Conservation (phyloP, 1,284 basidiomycete genomes). For the Rhodotorula sp. region DNA sequence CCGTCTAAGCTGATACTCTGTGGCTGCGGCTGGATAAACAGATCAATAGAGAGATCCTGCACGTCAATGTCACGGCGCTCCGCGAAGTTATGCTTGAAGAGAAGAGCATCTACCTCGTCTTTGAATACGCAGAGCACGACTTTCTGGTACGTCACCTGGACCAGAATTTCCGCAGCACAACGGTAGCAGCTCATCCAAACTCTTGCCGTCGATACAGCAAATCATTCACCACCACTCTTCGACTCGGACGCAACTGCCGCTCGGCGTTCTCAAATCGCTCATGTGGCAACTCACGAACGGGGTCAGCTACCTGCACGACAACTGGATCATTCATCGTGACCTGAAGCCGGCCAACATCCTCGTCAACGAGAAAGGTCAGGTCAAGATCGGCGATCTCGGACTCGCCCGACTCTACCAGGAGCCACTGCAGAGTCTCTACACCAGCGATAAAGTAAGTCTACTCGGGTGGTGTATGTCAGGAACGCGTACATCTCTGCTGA, state of each 20-base stretch:
- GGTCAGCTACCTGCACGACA: constrained; percentile 89
- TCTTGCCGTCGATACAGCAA: constrained; percentile 61
- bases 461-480: not conserved
- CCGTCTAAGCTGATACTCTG: not conserved
- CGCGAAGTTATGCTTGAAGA: constrained; percentile 96
- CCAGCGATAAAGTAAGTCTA: constrained; percentile 70
- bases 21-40: constrained; percentile 47
- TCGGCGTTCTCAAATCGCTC: constrained; percentile 82
- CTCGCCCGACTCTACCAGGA: constrained; percentile 83
- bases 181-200: not conserved
- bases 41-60: constrained; percentile 90
- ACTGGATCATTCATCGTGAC: constrained; percentile 93
- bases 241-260: constrained; percentile 71
- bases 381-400: constrained; percentile 97
- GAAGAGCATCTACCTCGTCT: constrained; percentile 98
- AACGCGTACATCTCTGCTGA: too few species aligned
- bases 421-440: constrained; percentile 74
- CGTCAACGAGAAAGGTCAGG: constrained; percentile 80
- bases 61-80: constrained; percentile 87
- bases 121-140: constrained; percentile 98
- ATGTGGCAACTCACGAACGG: constrained; percentile 96
- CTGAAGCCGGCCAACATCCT: constrained; percentile 99
- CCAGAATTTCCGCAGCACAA: not conserved
- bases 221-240: constrained; percentile 97
- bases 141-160: constrained; percentile 67